Base-by-base conservation (phyloP, 352 stramenopile genomes). In the Saprolegnia diclina region DNA sequence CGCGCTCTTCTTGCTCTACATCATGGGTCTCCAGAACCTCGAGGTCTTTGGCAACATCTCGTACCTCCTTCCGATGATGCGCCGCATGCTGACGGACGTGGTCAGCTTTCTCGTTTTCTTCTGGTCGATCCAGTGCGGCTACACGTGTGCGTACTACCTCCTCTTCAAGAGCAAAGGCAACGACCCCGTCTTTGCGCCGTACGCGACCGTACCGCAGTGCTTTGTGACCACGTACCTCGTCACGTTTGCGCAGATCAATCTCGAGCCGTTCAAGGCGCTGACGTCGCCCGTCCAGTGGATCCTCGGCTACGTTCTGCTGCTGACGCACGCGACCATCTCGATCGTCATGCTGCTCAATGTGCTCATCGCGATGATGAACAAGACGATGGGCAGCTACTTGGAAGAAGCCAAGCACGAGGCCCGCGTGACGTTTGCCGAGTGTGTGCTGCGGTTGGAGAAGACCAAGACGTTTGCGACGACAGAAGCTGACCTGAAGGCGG, bases 31-130 rank as follows among this genome's bases (percentile, higher is more conserved):
- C 24, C 59, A 66, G 32, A 56, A 53, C 56, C 40, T 66, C 21
- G 59, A 66, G 32, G 59, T 66, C 7, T 14, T 40, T 24, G 7
- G 24, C 5, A 53, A 22, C n/a, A 32, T 32, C 0, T n/a, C 21
- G n/a, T 66, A 66, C 32, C n/a, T 66, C 18, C n/a, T 66, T 0
- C 59, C 59, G 40, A 66, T 66, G 59, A 66, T 66, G 59, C 19
- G 11, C 14, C 22, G 24, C 26, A 21, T 66, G 24, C 21, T 66
- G 2, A 55, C 62, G 62, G 59, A 66, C 21, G 59, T 66, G 13
- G 9, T 19, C 35, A 32, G 40, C 21, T 66, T 66, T 29, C 56
- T 66, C 5, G 32, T 56, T 5, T 66, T 66, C 9, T 66, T 40
- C 32, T 22, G 7, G 4, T 14, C 40, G 24, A 56, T 66, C 56